Evolutionary conservation across 441 rosid genomes (phyloP).

Genomic region (Brassica hybrid): DNA sequence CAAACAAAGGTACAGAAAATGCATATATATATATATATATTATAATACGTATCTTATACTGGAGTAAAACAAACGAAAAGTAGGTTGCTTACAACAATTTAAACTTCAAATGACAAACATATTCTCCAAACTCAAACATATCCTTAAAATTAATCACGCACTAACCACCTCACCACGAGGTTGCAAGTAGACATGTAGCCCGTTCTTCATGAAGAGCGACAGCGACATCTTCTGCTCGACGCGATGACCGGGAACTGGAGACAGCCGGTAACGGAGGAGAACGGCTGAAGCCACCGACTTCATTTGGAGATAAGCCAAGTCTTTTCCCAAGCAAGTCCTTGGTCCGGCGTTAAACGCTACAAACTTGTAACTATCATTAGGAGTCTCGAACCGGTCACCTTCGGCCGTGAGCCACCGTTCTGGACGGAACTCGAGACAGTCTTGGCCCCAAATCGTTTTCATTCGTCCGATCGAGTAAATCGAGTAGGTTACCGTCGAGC

Average conservation of each 20-base stretch:
- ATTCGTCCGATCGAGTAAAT: conserved; percentile 89
- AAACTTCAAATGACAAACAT: conserved; percentile 37
- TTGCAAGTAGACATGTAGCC: conserved; percentile 74
- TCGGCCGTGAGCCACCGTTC: conserved; percentile 77
- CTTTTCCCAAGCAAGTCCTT: conserved; percentile 91
- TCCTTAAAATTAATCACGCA: conserved; percentile 14
- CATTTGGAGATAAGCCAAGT: conserved; percentile 90
- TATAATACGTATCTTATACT: conserved; percentile 18
- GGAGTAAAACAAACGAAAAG: conserved; percentile 30
- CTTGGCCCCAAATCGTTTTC: conserved; percentile 93
- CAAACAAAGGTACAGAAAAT: conserved; percentile 34
- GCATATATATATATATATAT: too few species aligned
- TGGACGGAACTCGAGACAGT: conserved; percentile 83
- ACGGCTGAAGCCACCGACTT: conserved; percentile 90
- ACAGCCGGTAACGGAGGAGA: conserved; percentile 74
- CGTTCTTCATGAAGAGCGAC: conserved; percentile 88
- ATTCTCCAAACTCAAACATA: conserved; percentile 18
- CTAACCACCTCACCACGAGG: conserved; percentile 56
- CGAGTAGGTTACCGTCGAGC: conserved; percentile 88
- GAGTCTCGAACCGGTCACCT: conserved; percentile 66
- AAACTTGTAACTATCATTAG: conserved; percentile 83
- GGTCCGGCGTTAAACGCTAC: conserved; percentile 96
- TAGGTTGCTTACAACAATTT: conserved; percentile 21
- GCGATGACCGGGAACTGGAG: conserved; percentile 70
- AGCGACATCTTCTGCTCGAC: conserved; percentile 97